phyloP scores from a whole-genome alignment of 192 early-diverging fungal genomes.

The Rhizoclosmatium globosum region DNA sequence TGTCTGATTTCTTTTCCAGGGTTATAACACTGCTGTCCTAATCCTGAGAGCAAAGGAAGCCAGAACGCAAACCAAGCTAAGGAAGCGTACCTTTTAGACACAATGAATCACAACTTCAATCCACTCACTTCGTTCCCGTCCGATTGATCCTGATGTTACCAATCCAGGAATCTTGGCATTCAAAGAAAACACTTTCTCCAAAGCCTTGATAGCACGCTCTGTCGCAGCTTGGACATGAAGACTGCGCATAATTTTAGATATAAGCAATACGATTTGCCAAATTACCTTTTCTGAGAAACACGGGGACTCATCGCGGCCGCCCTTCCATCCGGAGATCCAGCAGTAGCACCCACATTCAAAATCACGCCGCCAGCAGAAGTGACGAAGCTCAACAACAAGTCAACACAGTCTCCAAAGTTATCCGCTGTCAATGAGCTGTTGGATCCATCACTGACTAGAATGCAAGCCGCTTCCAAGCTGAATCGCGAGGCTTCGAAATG shows the following conservation, averaged over 20 bases:
- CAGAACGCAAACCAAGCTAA: conserved; percentile 79
- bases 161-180: conserved; percentile 65
- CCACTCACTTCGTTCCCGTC: conserved; percentile 50
- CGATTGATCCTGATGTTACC: conserved; percentile 46
- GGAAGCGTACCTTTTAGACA: background rate
- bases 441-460: conserved; percentile 59
- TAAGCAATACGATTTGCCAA: background rate
- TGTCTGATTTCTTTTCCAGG: conserved; percentile 83
- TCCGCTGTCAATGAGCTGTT: conserved; percentile 57
- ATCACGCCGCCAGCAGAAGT: conserved; percentile 51
- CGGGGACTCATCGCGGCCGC: conserved; percentile 8
- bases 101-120: background rate
- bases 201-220: conserved; percentile 69
- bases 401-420: conserved; percentile 79
- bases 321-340: conserved; percentile 4
- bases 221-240: conserved; percentile 55
- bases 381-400: conserved; percentile 71
- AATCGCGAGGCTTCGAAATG: conserved; percentile 69
- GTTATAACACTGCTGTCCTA: conserved; percentile 79
- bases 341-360: background rate
- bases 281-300: background rate
- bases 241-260: conserved; percentile 33
- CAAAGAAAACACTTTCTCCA: conserved; percentile 72
- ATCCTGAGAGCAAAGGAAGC: conserved; percentile 77
- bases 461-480: conserved; percentile 68